These are phyloP conservation scores for Crithidia thermophila DNA, from an alignment of 208 protist species.

Conservation along the genomic window DNA sequence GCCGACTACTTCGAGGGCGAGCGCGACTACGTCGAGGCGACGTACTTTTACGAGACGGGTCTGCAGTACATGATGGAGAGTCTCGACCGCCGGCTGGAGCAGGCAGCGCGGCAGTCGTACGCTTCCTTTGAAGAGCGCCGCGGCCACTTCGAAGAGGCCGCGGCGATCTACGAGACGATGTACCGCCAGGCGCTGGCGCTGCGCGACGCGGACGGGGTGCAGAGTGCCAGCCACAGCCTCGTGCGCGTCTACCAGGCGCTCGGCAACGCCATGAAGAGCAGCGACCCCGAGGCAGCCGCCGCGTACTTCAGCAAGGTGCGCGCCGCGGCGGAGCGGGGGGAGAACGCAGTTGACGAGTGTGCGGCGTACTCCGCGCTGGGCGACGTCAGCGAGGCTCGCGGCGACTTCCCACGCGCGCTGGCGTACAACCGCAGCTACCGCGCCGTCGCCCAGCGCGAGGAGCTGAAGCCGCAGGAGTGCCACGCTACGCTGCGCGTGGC, in stretches of 20 bases:
- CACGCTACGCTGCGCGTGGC: constrained; percentile 70
- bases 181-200: constrained; percentile 67
- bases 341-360: constrained; percentile 49
- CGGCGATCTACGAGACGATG: constrained; percentile 68
- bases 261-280: constrained; percentile 40
- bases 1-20: constrained; percentile 88
- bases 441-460: constrained; percentile 44
- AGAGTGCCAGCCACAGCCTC: constrained; percentile 54
- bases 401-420: constrained; percentile 67
- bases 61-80: constrained; percentile 76
- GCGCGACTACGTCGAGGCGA: constrained; percentile 75
- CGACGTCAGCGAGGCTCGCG: constrained; percentile 67
- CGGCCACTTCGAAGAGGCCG: constrained; percentile 52
- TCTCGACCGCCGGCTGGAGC: constrained; percentile 71
- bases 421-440: constrained; percentile 73
- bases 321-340: constrained; percentile 42
- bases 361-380: constrained; percentile 72
- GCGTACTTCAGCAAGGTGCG: constrained; percentile 59
- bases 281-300: constrained; percentile 41
- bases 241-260: constrained; percentile 72
- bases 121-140: constrained; percentile 73
- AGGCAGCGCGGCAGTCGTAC: constrained; percentile 52
- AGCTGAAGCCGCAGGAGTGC: constrained; percentile 51
- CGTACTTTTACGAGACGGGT: constrained; percentile 69
- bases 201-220: constrained; percentile 42